Evolutionary conservation across 768 basidiomycete genomes (phyloP).

Genomic region (Paxillus rubicundulus): DNA sequence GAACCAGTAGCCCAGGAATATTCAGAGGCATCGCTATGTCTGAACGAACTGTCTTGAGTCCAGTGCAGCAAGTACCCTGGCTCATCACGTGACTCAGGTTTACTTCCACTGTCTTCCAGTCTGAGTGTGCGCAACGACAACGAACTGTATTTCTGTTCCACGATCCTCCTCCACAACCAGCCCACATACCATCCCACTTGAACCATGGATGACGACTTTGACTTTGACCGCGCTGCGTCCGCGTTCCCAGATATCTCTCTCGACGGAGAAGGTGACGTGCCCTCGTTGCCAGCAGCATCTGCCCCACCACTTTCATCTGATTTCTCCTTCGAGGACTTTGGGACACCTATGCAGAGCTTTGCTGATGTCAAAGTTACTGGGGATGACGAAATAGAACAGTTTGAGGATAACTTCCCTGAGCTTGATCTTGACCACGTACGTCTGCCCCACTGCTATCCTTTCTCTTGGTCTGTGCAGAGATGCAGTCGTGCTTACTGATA

Average conservation of each 20-base stretch:
- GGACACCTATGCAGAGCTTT: constrained; percentile 38
- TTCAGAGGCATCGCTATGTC: constrained; percentile 64
- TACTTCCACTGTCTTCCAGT: background rate
- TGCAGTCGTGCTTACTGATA: background rate
- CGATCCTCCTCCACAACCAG: background rate
- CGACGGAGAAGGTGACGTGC: constrained; percentile 60
- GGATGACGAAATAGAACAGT: constrained; percentile 81
- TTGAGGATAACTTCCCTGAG: constrained; percentile 84
- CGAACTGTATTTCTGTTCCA: background rate
- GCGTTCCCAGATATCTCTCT: constrained; percentile 85
- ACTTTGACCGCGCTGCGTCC: constrained; percentile 78
- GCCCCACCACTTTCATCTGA: constrained; percentile 35
- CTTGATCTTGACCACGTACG: constrained; percentile 53
- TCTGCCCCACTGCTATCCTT: background rate
- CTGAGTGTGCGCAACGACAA: background rate
- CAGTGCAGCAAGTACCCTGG: background rate
- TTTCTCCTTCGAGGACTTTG: constrained; percentile 72
- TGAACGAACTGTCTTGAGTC: background rate
- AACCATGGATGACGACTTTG: constrained; percentile 50
- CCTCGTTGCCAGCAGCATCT: constrained; percentile 36
- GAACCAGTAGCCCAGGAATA: constrained; percentile 64
- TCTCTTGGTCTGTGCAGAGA: constrained; percentile 6
- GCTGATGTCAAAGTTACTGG: constrained; percentile 79
- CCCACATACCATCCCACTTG: background rate
- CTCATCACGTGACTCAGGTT: constrained; percentile 2